A percentile compares a stretch with the other conserved stretches of the same genome.
phyloP scores from a whole-genome alignment of 1,139 yeast genomes.

The Sugiyamaella castrensis region DNA sequence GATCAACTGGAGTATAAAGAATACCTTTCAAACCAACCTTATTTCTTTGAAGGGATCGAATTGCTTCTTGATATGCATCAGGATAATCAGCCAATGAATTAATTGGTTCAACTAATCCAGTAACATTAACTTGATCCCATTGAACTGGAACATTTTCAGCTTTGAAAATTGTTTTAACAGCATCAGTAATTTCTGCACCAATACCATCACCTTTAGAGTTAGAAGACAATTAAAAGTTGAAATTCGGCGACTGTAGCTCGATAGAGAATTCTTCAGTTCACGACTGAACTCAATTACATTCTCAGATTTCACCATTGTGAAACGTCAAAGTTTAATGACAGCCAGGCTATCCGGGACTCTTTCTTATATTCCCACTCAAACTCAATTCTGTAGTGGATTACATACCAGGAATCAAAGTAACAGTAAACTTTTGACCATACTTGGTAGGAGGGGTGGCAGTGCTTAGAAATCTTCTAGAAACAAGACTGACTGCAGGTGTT shows the following conservation, averaged over 20 bases:
- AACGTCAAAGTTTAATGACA: no score
- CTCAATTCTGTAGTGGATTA: no score
- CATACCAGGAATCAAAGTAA: slow-evolving; percentile 83
- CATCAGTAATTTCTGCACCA: slow-evolving; percentile 93
- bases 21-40: slow-evolving; percentile 97
- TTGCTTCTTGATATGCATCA: slow-evolving; percentile 79
- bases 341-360: no score
- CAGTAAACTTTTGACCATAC: slow-evolving; percentile 92
- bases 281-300: no score
- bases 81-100: slow-evolving; percentile 35
- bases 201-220: slow-evolving; percentile 70
- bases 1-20: slow-evolving; percentile 81
- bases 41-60: slow-evolving; percentile 89
- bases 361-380: not conserved
- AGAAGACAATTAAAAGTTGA: no score
- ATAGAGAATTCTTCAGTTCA: no score
- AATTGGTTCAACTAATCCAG: slow-evolving; percentile 64
- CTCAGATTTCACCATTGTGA: no score
- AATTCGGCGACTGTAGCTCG: no score
- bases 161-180: slow-evolving; percentile 86
- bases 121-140: slow-evolving; percentile 88
- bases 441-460: slow-evolving; percentile 39
- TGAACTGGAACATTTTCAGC: slow-evolving; percentile 87
- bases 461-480: slow-evolving; percentile 15
- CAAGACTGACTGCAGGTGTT: slow-evolving; percentile 5